Evolutionary conservation across 371 early-diverging fungal genomes (phyloP).

Genomic region (Mortierella sp.): DNA sequence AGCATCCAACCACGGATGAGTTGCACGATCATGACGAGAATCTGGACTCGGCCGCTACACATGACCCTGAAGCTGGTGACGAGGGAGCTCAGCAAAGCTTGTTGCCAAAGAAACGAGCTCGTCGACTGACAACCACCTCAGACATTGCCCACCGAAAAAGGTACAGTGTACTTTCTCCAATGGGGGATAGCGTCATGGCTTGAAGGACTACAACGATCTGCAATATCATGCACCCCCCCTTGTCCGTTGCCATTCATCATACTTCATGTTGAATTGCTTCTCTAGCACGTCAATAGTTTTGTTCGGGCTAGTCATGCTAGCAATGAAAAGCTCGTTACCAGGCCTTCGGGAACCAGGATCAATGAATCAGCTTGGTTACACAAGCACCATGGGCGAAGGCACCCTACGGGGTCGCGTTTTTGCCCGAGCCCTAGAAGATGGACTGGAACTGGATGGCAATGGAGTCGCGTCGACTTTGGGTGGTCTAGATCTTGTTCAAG

Average conservation of each 20-base stretch:
- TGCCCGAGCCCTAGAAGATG: slow-evolving; percentile 21
- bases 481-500: slow-evolving; percentile 36
- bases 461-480: background rate
- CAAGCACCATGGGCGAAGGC: no score
- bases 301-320: slow-evolving; percentile 38
- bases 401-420: slow-evolving; percentile 25
- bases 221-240: background rate
- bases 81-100: slow-evolving; percentile 8
- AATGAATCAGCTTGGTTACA: background rate
- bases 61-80: background rate
- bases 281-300: slow-evolving; percentile 49
- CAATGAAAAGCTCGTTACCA: slow-evolving; percentile 38
- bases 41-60: no score
- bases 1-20: background rate
- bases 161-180: slow-evolving; percentile 4
- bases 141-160: slow-evolving; percentile 50
- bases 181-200: background rate
- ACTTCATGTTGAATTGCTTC: background rate
- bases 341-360: slow-evolving; percentile 2
- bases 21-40: no score
- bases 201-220: no score
- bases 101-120: slow-evolving; percentile 20
- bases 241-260: background rate
- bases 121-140: slow-evolving; percentile 26
- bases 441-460: background rate